Conservation (phyloP, 495 filamentous ascomycete species). For the Cudoniella acicularis region DNA sequence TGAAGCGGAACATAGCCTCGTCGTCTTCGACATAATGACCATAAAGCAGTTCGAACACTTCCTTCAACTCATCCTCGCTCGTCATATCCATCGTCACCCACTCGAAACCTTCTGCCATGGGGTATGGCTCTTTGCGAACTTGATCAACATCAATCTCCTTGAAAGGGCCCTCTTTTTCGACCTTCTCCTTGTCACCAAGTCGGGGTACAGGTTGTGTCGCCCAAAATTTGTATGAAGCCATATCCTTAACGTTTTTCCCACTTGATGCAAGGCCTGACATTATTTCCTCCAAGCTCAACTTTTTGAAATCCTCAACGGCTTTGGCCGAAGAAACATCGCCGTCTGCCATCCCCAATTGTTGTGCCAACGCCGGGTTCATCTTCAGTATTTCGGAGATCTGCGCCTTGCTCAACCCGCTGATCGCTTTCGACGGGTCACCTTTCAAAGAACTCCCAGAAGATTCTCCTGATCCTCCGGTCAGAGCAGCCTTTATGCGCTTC, state of each 20-base stretch:
- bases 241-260: slow-evolving; percentile 89
- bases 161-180: slow-evolving; percentile 51
- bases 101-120: slow-evolving; percentile 74
- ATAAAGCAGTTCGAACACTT: slow-evolving; percentile 83
- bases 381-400: slow-evolving; percentile 53
- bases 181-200: slow-evolving; percentile 55
- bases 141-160: slow-evolving; percentile 65
- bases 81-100: slow-evolving; percentile 90
- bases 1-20: slow-evolving; percentile 95
- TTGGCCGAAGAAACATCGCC: slow-evolving; percentile 32
- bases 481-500: slow-evolving; percentile 43
- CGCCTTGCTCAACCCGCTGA: slow-evolving; percentile 41
- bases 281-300: slow-evolving; percentile 71
- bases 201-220: slow-evolving; percentile 90
- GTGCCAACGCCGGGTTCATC: slow-evolving; percentile 58
- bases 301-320: slow-evolving; percentile 58
- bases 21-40: slow-evolving; percentile 96
- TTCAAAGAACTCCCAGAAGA: slow-evolving; percentile 16
- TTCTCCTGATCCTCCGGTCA: slow-evolving; percentile 15
- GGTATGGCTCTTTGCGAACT: slow-evolving; percentile 66
- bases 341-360: slow-evolving; percentile 41
- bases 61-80: slow-evolving; percentile 55
- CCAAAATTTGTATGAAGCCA: slow-evolving; percentile 98
- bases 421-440: slow-evolving; percentile 38
- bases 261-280: slow-evolving; percentile 72